Evolutionary conservation across 371 early-diverging fungal genomes (phyloP).

Genomic region (Actinomucor elegans): DNA sequence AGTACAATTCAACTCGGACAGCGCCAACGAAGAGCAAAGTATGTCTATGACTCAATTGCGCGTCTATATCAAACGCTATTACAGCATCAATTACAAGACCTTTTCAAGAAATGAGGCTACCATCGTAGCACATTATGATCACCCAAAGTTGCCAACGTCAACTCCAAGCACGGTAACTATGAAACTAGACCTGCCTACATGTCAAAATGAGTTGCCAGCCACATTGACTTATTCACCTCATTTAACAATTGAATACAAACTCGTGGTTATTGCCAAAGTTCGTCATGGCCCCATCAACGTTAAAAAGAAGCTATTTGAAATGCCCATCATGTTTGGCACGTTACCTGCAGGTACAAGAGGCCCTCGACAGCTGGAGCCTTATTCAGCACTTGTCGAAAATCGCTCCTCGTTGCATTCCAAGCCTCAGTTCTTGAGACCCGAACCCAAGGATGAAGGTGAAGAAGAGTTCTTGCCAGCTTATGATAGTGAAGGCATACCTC

Average conservation of each 20-base stretch:
- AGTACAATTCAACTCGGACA: slow-evolving; percentile 10
- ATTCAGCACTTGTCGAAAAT: slow-evolving; percentile 15
- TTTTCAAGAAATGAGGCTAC: slow-evolving; percentile 24
- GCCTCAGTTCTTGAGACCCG: slow-evolving; percentile 14
- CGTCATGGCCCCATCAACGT: slow-evolving; percentile 22
- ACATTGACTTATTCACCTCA: slow-evolving; percentile 19
- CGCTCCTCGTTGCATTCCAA: not conserved
- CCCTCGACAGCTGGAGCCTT: slow-evolving; percentile 21
- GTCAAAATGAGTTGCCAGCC: slow-evolving; percentile 1
- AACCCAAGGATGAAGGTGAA: slow-evolving; percentile 3
- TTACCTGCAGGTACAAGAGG: slow-evolving; percentile 24
- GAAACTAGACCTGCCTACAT: slow-evolving; percentile 1
- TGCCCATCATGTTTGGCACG: slow-evolving; percentile 21
- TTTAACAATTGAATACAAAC: slow-evolving; percentile 17
- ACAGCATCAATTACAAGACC: slow-evolving; percentile 26
- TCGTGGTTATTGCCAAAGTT: slow-evolving; percentile 15
- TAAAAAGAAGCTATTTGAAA: slow-evolving; percentile 23
- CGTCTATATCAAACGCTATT: slow-evolving; percentile 24
- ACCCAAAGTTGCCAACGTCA: slow-evolving; percentile 5
- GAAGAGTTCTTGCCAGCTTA: slow-evolving; percentile 25
- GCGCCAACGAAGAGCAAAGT: not conserved
- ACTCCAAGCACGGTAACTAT: slow-evolving; percentile 15
- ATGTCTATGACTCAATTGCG: slow-evolving; percentile 12
- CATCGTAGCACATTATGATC: slow-evolving; percentile 7
- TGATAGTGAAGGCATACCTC: slow-evolving; percentile 18